Conservation (phyloP, 2,329 filamentous ascomycete genomes). For the Colletotrichum sp. region DNA sequence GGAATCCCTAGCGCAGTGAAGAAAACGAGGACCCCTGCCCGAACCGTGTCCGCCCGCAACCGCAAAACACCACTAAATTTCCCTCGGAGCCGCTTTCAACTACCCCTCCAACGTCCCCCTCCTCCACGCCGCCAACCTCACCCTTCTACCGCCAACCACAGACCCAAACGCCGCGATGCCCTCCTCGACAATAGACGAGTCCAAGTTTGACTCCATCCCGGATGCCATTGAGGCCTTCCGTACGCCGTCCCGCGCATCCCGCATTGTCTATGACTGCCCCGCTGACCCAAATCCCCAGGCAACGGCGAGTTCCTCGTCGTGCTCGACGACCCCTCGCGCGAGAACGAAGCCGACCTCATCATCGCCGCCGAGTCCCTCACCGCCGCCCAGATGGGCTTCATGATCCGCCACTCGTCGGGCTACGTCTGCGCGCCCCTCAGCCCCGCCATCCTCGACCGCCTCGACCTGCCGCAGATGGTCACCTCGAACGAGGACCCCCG, state of each 20-base stretch:
- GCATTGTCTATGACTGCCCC: background rate
- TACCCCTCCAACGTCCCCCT: background rate
- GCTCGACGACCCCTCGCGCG: conserved; percentile 88
- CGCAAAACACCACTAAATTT: background rate
- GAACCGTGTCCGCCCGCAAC: background rate
- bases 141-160: background rate
- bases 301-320: conserved; percentile 94
- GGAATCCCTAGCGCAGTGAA: conserved; percentile 2
- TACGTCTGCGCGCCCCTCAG: conserved; percentile 89
- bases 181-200: conserved; percentile 51
- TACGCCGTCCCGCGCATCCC: conserved; percentile 39
- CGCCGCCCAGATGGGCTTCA: conserved; percentile 90
- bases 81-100: background rate
- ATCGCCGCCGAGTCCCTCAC: conserved; percentile 88
- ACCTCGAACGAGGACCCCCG: conserved; percentile 76
- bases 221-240: conserved; percentile 69
- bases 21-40: background rate
- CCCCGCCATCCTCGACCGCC: conserved; percentile 68
- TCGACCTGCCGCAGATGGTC: conserved; percentile 92
- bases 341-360: conserved; percentile 98
- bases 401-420: conserved; percentile 90
- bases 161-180: conserved; percentile 47
- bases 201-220: conserved; percentile 69
- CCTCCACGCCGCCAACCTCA: background rate
- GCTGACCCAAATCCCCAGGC: conserved; percentile 43